Conservation (phyloP, 768 basidiomycete genomes). For the Serendipita indica region DNA sequence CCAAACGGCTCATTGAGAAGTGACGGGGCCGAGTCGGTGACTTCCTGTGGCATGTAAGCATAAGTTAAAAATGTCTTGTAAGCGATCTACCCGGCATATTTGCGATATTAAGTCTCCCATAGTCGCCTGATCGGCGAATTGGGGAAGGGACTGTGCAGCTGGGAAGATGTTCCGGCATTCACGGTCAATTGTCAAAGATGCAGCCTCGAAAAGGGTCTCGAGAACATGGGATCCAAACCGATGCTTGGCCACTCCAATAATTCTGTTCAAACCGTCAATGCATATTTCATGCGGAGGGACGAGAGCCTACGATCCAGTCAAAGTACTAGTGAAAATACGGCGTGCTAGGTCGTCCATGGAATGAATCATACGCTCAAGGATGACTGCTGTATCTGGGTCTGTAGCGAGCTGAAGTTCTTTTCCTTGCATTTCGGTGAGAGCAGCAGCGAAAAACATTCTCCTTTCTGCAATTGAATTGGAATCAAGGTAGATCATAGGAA, state of each 20-base stretch:
- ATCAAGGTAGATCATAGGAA: background rate
- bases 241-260: slow-evolving; percentile 41
- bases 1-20: slow-evolving; percentile 78
- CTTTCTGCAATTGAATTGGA: slow-evolving; percentile 34
- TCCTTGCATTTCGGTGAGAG: slow-evolving; percentile 66
- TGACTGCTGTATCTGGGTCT: slow-evolving; percentile 83
- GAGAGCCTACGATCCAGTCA: slow-evolving; percentile 70
- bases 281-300: slow-evolving; percentile 9
- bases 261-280: slow-evolving; percentile 9
- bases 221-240: slow-evolving; percentile 93
- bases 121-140: slow-evolving; percentile 16
- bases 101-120: slow-evolving; percentile 23
- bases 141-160: slow-evolving; percentile 8
- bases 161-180: slow-evolving; percentile 22
- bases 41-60: slow-evolving; percentile 35
- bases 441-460: slow-evolving; percentile 64
- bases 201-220: slow-evolving; percentile 58
- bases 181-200: slow-evolving; percentile 26
- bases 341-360: slow-evolving; percentile 97
- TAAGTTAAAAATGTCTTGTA: background rate
- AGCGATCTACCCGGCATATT: slow-evolving; percentile 13
- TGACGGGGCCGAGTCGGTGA: slow-evolving; percentile 43
- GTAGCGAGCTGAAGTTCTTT: slow-evolving; percentile 86
- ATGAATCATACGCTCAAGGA: slow-evolving; percentile 77
- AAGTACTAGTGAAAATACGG: slow-evolving; percentile 73